Evolutionary conservation across 805 yeast species (phyloP).

Genomic region (Hanseniaspora pseudoguilliermondii): DNA sequence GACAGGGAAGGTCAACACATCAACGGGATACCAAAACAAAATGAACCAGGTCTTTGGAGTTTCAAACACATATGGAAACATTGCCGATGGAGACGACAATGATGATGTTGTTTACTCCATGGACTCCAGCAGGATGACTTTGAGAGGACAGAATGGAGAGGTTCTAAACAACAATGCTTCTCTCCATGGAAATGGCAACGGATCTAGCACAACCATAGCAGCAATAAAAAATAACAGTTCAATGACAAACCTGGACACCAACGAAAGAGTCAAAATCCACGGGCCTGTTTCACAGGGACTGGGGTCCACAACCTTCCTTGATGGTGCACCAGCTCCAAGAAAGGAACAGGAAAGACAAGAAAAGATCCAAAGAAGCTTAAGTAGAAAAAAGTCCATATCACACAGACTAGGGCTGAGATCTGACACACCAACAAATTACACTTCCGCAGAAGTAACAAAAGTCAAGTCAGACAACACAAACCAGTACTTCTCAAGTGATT

Average conservation of each 20-base stretch:
- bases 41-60: conserved; percentile 71
- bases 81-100: conserved; percentile 34
- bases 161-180: background rate
- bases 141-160: conserved; percentile 15
- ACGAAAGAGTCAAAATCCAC: conserved; percentile 55
- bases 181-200: conserved; percentile 14
- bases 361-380: conserved; percentile 32
- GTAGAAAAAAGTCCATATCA: conserved; percentile 73
- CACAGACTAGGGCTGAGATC: conserved; percentile 39
- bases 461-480: conserved; percentile 1
- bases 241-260: conserved; percentile 59
- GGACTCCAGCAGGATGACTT: conserved; percentile 14
- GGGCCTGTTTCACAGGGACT: conserved; percentile 80
- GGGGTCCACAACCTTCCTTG: conserved; percentile 83
- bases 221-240: conserved; percentile 40
- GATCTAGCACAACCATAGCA: conserved; percentile 21
- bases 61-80: conserved; percentile 22
- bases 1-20: conserved; percentile 46
- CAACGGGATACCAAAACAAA: conserved; percentile 42
- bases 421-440: conserved; percentile 10
- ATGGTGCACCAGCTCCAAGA: conserved; percentile 83
- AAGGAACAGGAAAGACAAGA: conserved; percentile 28
- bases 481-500: conserved; percentile 14
- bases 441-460: conserved; percentile 13
- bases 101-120: conserved; percentile 28